A percentile compares a stretch with the other conserved stretches of the same genome.
Conservation (phyloP, 2,329 filamentous ascomycete species). For the Hypoxylon sp. region DNA sequence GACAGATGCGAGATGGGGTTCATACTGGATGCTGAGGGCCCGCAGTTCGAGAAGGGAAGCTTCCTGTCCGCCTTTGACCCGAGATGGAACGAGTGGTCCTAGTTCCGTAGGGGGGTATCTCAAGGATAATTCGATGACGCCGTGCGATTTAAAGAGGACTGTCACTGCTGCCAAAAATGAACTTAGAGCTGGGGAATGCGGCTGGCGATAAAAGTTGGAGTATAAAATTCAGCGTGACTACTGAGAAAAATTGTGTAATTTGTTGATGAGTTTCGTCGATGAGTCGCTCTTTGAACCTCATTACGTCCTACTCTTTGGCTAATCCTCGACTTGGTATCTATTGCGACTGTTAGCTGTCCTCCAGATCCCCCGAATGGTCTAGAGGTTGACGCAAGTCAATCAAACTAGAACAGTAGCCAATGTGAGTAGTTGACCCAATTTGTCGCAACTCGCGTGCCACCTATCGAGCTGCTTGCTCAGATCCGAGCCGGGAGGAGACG, state of each 20-base stretch:
- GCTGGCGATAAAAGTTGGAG: no score
- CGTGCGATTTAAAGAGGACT: neutral
- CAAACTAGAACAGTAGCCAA: slow-evolving; percentile 31
- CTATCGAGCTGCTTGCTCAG: slow-evolving; percentile 23
- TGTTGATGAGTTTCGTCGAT: no score
- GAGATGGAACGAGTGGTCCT: slow-evolving; percentile 41
- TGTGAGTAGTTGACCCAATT: slow-evolving; percentile 34
- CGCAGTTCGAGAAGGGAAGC: slow-evolving; percentile 41
- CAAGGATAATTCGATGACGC: neutral
- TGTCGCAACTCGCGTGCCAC: slow-evolving; percentile 39
- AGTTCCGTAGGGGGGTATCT: neutral
- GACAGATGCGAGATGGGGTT: slow-evolving; percentile 59
- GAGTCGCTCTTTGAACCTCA: no score
- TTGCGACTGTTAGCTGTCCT: no score
- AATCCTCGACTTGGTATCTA: no score
- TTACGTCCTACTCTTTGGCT: no score
- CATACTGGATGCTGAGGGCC: slow-evolving; percentile 58
- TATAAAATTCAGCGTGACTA: no score
- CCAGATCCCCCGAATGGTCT: no score
- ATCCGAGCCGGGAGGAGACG: slow-evolving; percentile 19
- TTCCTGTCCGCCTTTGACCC: slow-evolving; percentile 9
- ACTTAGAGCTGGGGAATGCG: no score
- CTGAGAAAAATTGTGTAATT: no score
- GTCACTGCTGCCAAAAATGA: no score
- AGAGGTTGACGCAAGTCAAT: no score